Percentiles rank a stretch among this genome's conserved stretches.
These are phyloP conservation scores for Smallanthus sonchifolius DNA, from an alignment of 129 eudicot species.

Conservation along the genomic window DNA sequence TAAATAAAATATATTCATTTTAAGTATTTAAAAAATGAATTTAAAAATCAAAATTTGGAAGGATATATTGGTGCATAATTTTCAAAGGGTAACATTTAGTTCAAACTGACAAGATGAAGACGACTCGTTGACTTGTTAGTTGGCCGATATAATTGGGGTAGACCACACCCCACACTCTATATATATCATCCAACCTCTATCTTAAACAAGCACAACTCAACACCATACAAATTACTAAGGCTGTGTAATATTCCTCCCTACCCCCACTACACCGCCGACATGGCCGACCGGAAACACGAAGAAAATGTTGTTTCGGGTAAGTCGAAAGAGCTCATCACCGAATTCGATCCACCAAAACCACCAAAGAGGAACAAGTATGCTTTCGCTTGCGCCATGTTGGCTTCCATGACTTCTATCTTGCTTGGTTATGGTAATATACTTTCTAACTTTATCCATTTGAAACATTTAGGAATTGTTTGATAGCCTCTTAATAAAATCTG, in stretches of 20 bases:
- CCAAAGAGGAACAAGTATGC: constrained; percentile 62
- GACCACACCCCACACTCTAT: constrained; percentile 23
- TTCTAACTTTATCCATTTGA: background rate
- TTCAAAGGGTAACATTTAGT: background rate
- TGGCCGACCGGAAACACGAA: constrained; percentile 40
- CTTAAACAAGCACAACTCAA: constrained; percentile 12
- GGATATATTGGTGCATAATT: background rate
- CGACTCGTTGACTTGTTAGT: constrained; percentile 19
- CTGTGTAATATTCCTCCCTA: background rate
- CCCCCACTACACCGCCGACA: constrained; percentile 11
- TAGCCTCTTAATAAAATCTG: no score
- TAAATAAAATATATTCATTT: background rate
- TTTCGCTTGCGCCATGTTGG: constrained; percentile 51
- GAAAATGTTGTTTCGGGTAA: constrained; percentile 28
- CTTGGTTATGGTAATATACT: constrained; percentile 53
- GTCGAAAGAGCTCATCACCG: constrained; percentile 24
- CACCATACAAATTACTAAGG: background rate
- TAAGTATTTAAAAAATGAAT: background rate
- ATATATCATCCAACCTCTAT: constrained; percentile 15
- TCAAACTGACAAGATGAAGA: background rate
- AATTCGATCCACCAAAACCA: constrained; percentile 41
- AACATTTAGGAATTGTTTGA: background rate
- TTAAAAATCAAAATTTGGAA: background rate
- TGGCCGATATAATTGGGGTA: constrained; percentile 6
- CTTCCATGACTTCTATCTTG: constrained; percentile 70